phyloP scores from a whole-genome alignment of 192 early-diverging fungal species.

The Endogone sp. region DNA sequence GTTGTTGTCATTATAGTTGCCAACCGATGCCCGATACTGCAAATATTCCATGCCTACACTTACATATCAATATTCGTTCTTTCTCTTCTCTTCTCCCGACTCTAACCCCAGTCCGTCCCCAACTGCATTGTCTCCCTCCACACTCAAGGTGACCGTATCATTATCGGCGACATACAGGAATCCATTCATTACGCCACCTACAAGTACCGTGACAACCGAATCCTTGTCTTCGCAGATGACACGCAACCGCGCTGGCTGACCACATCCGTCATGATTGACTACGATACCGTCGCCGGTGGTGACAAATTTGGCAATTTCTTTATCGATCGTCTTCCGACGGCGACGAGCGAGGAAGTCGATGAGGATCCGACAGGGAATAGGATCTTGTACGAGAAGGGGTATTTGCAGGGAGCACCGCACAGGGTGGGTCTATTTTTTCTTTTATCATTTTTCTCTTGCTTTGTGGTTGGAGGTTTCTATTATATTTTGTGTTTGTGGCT shows the following conservation, averaged over 20 bases:
- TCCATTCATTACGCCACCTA: slow-evolving; percentile 79
- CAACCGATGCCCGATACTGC: too few species aligned
- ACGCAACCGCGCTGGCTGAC: slow-evolving; percentile 86
- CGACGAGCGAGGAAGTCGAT: slow-evolving; percentile 69
- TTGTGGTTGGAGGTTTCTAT: neutral
- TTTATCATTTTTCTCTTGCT: neutral
- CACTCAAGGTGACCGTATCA: slow-evolving; percentile 77
- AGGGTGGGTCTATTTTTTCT: slow-evolving; percentile 47
- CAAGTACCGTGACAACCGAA: slow-evolving; percentile 67
- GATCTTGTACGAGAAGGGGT: slow-evolving; percentile 75
- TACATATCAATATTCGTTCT: slow-evolving; percentile 11
- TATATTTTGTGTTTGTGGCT: slow-evolving; percentile 6
- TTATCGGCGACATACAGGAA: slow-evolving; percentile 86
- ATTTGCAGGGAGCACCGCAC: slow-evolving; percentile 80
- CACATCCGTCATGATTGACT: slow-evolving; percentile 76
- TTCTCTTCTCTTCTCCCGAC: too few species aligned
- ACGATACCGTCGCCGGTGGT: slow-evolving; percentile 86
- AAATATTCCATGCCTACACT: neutral
- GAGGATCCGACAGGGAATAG: slow-evolving; percentile 85
- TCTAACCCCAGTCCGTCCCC: slow-evolving; percentile 74
- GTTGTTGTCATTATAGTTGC: too few species aligned
- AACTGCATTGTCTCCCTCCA: slow-evolving; percentile 67
- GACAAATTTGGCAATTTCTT: slow-evolving; percentile 98
- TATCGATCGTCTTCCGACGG: slow-evolving; percentile 65
- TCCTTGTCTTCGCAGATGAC: slow-evolving; percentile 93